phyloP scores from a whole-genome alignment of 768 basidiomycete genomes.

The Erythrobasidium yunnanense region DNA sequence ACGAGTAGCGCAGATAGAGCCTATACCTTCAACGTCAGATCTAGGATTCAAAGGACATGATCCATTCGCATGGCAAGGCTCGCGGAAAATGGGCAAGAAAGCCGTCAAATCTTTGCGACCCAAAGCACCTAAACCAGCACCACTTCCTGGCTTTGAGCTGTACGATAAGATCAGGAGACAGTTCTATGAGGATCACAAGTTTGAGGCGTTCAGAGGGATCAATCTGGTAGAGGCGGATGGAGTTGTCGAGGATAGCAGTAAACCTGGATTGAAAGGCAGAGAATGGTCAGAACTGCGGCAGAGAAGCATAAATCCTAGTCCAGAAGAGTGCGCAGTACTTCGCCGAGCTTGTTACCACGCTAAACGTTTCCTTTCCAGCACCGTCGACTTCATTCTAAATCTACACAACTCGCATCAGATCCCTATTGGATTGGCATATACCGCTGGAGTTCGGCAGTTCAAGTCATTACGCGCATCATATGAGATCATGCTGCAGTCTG shows the following conservation, averaged over 20 bases:
- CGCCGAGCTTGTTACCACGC: too few species aligned
- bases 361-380: too few species aligned
- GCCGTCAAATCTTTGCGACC: not conserved
- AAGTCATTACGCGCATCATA: slow-evolving; percentile 75
- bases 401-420: slow-evolving; percentile 56
- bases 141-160: slow-evolving; percentile 38
- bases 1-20: not conserved
- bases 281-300: slow-evolving; percentile 70
- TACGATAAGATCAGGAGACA: slow-evolving; percentile 77
- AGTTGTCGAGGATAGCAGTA: slow-evolving; percentile 46
- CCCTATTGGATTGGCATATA: slow-evolving; percentile 69
- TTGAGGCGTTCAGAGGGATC: slow-evolving; percentile 76
- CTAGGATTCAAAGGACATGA: not conserved
- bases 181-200: slow-evolving; percentile 93
- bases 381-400: slow-evolving; percentile 66
- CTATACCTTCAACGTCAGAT: slow-evolving; percentile 2
- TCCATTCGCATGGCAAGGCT: slow-evolving; percentile 8
- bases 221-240: slow-evolving; percentile 58
- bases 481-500: slow-evolving; percentile 62
- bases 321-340: slow-evolving; percentile 67
- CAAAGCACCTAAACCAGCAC: slow-evolving; percentile 7
- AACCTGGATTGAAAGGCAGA: slow-evolving; percentile 51
- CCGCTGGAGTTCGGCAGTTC: slow-evolving; percentile 68
- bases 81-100: not conserved
- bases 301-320: slow-evolving; percentile 64